phyloP scores from a whole-genome alignment of 768 basidiomycete species.

The Boletus vermiculosoides region DNA sequence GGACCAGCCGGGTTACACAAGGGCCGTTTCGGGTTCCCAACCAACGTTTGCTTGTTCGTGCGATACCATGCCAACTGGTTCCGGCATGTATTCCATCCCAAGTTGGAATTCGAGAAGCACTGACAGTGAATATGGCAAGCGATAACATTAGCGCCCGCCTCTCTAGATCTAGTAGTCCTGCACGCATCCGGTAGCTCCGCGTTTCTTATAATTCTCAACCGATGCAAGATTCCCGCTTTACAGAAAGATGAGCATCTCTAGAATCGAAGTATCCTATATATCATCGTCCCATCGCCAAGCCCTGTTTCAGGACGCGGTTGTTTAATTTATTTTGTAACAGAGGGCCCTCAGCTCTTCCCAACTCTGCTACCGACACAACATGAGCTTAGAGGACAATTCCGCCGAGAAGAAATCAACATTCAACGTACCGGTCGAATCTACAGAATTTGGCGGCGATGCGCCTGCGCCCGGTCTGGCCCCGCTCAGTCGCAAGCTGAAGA shows the following conservation, averaged over 20 bases:
- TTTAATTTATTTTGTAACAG: background rate
- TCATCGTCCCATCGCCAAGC: background rate
- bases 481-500: slow-evolving; percentile 27
- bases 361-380: background rate
- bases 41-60: too few species aligned
- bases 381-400: background rate
- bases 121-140: too few species aligned
- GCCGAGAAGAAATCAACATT: background rate
- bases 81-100: too few species aligned
- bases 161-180: background rate
- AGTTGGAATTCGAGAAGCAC: too few species aligned
- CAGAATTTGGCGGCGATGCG: background rate
- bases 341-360: background rate
- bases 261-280: background rate
- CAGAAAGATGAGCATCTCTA: background rate
- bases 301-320: background rate
- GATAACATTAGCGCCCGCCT: background rate
- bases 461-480: background rate
- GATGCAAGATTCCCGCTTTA: background rate
- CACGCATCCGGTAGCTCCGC: too few species aligned
- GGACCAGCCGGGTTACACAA: too few species aligned
- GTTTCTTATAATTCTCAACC: background rate
- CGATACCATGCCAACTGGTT: too few species aligned
- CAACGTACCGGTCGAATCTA: background rate
- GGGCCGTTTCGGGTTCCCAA: too few species aligned